Conservation (phyloP, 2,329 filamentous ascomycete genomes). For the Rhinocladiella similis region DNA sequence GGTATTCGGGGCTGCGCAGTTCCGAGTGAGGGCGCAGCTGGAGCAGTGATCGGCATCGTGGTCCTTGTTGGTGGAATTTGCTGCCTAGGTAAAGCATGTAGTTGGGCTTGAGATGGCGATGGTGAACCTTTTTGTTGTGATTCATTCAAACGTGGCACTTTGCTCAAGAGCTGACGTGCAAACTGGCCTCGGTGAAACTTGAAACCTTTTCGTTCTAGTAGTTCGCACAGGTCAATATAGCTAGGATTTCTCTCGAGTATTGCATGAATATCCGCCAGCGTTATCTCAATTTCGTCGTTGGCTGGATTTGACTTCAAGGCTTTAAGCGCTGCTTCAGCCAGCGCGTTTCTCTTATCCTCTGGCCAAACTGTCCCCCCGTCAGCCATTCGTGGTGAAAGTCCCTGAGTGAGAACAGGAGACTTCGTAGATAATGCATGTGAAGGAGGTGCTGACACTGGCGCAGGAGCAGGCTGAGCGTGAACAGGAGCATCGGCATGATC, state of each 20-base stretch:
- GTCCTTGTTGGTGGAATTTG: neutral
- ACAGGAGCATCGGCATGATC: too few species aligned
- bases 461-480: neutral
- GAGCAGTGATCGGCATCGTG: neutral
- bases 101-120: neutral
- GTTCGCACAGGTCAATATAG: constrained; percentile 57
- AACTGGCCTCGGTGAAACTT: constrained; percentile 54
- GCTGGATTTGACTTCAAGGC: constrained; percentile 46
- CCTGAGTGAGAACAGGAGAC: constrained; percentile 11
- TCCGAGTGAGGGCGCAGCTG: neutral
- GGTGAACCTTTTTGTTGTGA: neutral
- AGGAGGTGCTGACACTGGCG: neutral
- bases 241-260: constrained; percentile 56
- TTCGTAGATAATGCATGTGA: neutral
- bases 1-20: neutral
- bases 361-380: constrained; percentile 50
- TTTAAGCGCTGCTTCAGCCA: constrained; percentile 52
- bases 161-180: constrained; percentile 49
- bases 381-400: constrained; percentile 1
- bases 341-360: constrained; percentile 44
- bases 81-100: neutral
- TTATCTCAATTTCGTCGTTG: constrained; percentile 44
- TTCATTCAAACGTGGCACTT: constrained; percentile 32
- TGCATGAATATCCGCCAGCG: constrained; percentile 42
- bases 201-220: constrained; percentile 51